Evolutionary conservation across 345 rosid species (phyloP).

Genomic region (Linum trigynum): DNA sequence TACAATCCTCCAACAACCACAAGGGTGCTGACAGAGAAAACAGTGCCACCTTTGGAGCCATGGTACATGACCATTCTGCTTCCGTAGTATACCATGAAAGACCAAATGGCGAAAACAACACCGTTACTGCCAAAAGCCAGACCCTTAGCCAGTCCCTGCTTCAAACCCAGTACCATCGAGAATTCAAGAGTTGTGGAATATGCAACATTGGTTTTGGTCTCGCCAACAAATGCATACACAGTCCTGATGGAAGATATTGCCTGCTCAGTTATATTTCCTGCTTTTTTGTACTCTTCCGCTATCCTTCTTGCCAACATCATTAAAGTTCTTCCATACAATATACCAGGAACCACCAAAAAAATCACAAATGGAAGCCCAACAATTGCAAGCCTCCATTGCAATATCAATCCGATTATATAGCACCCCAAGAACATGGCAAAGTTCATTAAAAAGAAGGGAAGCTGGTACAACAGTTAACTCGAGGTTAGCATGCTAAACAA

Average conservation of each 20-base stretch:
- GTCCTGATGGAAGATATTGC: slow-evolving; percentile 77
- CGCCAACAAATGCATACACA: slow-evolving; percentile 70
- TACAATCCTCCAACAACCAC: slow-evolving; percentile 67
- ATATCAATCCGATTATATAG: slow-evolving; percentile 46
- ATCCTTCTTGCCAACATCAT: slow-evolving; percentile 56
- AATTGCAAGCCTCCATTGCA: slow-evolving; percentile 68
- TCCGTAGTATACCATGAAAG: slow-evolving; percentile 58
- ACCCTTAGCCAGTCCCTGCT: slow-evolving; percentile 65
- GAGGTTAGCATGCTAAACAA: slow-evolving; percentile 52
- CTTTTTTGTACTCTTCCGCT: slow-evolving; percentile 59
- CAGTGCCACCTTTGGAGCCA: slow-evolving; percentile 59
- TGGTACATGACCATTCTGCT: slow-evolving; percentile 75
- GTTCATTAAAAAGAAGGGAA: slow-evolving; percentile 73
- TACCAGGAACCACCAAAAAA: slow-evolving; percentile 62
- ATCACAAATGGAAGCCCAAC: slow-evolving; percentile 66
- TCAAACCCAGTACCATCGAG: slow-evolving; percentile 51
- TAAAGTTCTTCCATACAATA: slow-evolving; percentile 67
- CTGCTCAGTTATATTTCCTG: slow-evolving; percentile 70
- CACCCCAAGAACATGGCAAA: slow-evolving; percentile 45
- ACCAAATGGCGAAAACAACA: slow-evolving; percentile 59
- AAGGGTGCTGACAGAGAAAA: slow-evolving; percentile 45
- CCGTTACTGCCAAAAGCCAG: slow-evolving; percentile 66
- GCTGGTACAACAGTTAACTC: slow-evolving; percentile 20
- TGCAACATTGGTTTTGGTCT: slow-evolving; percentile 38
- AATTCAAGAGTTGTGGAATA: slow-evolving; percentile 55